phyloP scores from a whole-genome alignment of 441 rosid genomes.

The Aleurites moluccanus region DNA sequence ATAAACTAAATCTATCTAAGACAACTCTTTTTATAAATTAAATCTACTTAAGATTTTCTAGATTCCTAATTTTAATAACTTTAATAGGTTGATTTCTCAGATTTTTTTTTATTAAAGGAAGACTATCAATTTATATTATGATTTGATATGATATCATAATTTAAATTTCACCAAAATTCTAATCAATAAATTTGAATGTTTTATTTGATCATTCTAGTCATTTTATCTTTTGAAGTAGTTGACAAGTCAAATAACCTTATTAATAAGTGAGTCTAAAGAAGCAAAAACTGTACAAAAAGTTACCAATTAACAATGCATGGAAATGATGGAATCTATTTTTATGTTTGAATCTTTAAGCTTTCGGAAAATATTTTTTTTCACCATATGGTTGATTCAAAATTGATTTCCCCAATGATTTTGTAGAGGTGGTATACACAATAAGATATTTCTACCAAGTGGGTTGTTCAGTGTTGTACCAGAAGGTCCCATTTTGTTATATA shows the following conservation, averaged over 20 bases:
- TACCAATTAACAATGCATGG: background rate
- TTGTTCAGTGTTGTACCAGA: background rate
- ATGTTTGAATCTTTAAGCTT: background rate
- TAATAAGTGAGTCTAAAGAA: background rate
- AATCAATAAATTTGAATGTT: background rate
- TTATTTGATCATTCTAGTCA: background rate
- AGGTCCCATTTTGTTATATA: background rate
- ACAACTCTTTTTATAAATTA: no score
- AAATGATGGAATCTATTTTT: background rate
- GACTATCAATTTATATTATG: no score
- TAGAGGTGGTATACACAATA: background rate
- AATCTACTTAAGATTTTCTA: no score
- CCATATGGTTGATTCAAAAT: background rate
- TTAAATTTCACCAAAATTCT: no score
- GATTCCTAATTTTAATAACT: no score
- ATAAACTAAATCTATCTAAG: no score
- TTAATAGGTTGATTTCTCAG: no score
- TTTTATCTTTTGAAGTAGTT: conserved; percentile 15
- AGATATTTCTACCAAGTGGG: background rate
- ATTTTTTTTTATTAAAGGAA: no score
- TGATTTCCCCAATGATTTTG: background rate
- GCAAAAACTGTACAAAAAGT: conserved; percentile 10
- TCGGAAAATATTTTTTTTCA: background rate
- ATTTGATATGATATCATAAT: no score
- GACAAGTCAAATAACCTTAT: conserved; percentile 19